Evolutionary conservation across 768 basidiomycete species (phyloP).

Genomic region (Naganishia kalamii): DNA sequence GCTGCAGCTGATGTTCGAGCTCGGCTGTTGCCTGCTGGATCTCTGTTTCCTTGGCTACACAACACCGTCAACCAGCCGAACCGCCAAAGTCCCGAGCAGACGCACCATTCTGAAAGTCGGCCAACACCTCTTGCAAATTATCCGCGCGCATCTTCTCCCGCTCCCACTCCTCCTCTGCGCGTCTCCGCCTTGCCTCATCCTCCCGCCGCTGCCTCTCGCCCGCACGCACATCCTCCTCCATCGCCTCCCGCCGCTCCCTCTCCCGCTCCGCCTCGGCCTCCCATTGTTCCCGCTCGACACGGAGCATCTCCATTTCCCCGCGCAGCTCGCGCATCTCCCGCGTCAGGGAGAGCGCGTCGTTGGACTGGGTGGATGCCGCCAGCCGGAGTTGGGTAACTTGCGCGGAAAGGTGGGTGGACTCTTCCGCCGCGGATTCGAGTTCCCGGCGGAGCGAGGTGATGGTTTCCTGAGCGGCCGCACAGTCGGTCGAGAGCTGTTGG

Average conservation of each 20-base stretch:
- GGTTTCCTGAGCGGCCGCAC: conserved; percentile 64
- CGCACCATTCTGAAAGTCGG: conserved; percentile 90
- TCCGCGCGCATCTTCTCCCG: conserved; percentile 59
- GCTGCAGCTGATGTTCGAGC: conserved; percentile 65
- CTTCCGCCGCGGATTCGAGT: conserved; percentile 66
- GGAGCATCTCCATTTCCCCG: conserved; percentile 77
- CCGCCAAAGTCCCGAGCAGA: conserved; percentile 21
- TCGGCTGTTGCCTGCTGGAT: conserved; percentile 76
- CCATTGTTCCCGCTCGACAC: conserved; percentile 74
- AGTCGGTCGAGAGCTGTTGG: conserved; percentile 68
- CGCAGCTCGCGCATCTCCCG: conserved; percentile 73
- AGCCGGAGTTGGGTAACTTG: conserved; percentile 54
- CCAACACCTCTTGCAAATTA: conserved; percentile 85
- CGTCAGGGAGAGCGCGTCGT: conserved; percentile 41
- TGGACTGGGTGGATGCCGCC: conserved; percentile 40
- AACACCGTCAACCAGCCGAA: conserved; percentile 14
- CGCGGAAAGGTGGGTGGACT: conserved; percentile 61
- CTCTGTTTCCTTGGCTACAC: conserved; percentile 79
- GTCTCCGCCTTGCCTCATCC: conserved; percentile 57
- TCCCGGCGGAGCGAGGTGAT: conserved; percentile 76
- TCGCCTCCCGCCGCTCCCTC: conserved; percentile 65
- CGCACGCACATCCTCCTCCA: conserved; percentile 55
- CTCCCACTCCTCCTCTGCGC: conserved; percentile 55
- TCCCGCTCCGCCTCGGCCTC: conserved; percentile 60
- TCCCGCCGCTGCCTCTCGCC: conserved; percentile 63